Evolutionary conservation across 805 yeast genomes (phyloP).

Genomic region (Komagataella ulmi): DNA sequence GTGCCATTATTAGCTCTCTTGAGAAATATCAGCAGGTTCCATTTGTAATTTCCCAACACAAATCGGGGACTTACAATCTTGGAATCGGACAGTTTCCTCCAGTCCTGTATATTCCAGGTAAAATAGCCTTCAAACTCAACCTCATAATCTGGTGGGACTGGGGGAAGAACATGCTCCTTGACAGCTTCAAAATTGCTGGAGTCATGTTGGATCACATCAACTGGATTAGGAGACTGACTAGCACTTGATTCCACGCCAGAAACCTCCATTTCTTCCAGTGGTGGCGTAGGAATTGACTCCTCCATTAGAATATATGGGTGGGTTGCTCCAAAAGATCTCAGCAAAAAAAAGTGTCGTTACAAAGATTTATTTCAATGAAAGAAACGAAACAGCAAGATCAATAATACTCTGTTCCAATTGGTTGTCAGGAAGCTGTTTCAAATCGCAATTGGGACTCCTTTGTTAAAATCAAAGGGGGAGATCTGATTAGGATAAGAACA

Average conservation of each 20-base stretch:
- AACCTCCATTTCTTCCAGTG: neutral
- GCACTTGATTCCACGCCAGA: neutral
- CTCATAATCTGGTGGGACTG: constrained; percentile 19
- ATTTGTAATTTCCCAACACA: constrained; percentile 46
- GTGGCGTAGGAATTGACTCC: neutral
- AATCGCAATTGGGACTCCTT: neutral
- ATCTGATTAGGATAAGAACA: neutral
- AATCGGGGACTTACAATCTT: constrained; percentile 28
- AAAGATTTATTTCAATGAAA: neutral
- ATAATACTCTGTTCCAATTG: neutral
- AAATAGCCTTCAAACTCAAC: constrained; percentile 14
- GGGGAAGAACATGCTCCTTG: constrained; percentile 8
- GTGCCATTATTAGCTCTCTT: constrained; percentile 46
- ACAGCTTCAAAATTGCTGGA: neutral
- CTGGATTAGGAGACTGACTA: neutral
- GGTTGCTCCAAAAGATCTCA: neutral
- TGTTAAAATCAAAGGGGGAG: neutral
- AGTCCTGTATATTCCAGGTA: constrained; percentile 27
- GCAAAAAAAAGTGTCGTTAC: neutral
- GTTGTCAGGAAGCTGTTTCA: neutral
- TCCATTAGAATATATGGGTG: neutral
- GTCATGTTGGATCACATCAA: constrained; percentile 1
- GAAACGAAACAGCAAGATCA: neutral
- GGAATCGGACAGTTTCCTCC: constrained; percentile 15
- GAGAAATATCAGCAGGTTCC: constrained; percentile 69